These are phyloP conservation scores for Globisporangium ultimum DNA, from an alignment of 352 stramenopile species.

Conservation along the genomic window DNA sequence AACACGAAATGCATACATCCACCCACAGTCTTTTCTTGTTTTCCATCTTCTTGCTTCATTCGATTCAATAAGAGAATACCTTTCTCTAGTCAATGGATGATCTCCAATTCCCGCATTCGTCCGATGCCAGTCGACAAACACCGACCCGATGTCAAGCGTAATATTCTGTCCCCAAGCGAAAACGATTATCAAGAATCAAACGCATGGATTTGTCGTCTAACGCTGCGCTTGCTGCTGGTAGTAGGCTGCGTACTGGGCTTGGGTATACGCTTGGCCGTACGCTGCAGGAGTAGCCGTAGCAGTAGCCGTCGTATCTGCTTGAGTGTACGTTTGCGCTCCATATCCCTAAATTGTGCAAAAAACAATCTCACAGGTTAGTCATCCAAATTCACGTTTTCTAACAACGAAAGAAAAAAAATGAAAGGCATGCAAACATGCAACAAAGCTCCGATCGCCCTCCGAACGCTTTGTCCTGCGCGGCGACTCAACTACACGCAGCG, in stretches of 20 bases:
- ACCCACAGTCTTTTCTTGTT: slow-evolving; percentile 3
- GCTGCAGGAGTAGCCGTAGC: slow-evolving; percentile 17
- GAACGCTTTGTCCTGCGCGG: not conserved
- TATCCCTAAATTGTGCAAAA: slow-evolving; percentile 38
- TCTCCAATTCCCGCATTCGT: too few relatives aligned
- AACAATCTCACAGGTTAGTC: not conserved
- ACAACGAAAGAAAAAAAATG: slow-evolving; percentile 1
- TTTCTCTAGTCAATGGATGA: not conserved
- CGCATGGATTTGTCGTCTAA: not conserved
- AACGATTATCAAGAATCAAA: not conserved
- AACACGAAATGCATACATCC: not conserved
- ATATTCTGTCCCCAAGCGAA: not conserved
- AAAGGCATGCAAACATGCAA: slow-evolving; percentile 17
- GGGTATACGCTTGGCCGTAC: slow-evolving; percentile 32
- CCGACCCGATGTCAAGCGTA: not conserved
- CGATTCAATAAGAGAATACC: not conserved
- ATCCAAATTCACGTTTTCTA: not conserved
- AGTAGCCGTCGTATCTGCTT: slow-evolving; percentile 26
- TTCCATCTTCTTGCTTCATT: not conserved
- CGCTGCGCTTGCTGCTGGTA: slow-evolving; percentile 42
- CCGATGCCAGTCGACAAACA: not conserved
- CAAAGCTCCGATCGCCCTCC: slow-evolving; percentile 1
- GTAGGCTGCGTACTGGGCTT: slow-evolving; percentile 65
- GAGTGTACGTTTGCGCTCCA: slow-evolving; percentile 40
- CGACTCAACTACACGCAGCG: not conserved